Base-by-base conservation (phyloP, 1,284 basidiomycete genomes). In the Ceratobasidium sp. region DNA sequence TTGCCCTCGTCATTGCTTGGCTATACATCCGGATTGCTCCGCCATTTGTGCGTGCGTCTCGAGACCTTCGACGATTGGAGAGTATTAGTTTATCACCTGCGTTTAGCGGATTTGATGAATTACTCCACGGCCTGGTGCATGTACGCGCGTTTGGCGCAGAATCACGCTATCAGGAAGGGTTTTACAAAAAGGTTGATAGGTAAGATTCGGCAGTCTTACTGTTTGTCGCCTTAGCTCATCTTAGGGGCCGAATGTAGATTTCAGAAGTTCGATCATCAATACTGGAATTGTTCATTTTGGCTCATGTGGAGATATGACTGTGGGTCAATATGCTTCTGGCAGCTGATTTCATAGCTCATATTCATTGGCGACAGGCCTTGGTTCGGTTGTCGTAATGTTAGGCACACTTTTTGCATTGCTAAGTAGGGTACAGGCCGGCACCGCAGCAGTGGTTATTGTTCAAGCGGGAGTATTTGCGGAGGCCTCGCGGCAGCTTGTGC, bases 101-200 rank as follows among this genome's bases (percentile, higher is more conserved):
- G 0, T 91, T 91, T 78, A 86, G 90, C 18, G 91, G 91, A 0
- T 94, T 92, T 78, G 90, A 91, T 74, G 93, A 96, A 79, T 83
- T 94, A 14, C 83, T 95, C 46, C 86, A 84, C 64, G 94, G 94
- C 3, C 86, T 94, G 47, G 83, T 89, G 35, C 89, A 93, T 76
- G 89, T 96, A 23, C 87, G 93, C 30, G 94, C 93, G 0, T 95
- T 94, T 80, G 91, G 89, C 1, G 92, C 91, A 84, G 93, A 95
- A 78, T 82, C 84, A 35, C 82, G 89, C 73, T 94, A 94, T 80
- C 91, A 94, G 77, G 84, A 90, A 74, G 77, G 82, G 18, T 91
- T 95, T 77, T 93, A 92, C 80, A 79, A 83, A 67, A 85, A 91
- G 81, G 91, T 95, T 32, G 93, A 96, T 79, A 89, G 69, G 69